Evolutionary conservation across 2,329 filamentous ascomycete genomes (phyloP).

Genomic region (Aspergillus flavus): DNA sequence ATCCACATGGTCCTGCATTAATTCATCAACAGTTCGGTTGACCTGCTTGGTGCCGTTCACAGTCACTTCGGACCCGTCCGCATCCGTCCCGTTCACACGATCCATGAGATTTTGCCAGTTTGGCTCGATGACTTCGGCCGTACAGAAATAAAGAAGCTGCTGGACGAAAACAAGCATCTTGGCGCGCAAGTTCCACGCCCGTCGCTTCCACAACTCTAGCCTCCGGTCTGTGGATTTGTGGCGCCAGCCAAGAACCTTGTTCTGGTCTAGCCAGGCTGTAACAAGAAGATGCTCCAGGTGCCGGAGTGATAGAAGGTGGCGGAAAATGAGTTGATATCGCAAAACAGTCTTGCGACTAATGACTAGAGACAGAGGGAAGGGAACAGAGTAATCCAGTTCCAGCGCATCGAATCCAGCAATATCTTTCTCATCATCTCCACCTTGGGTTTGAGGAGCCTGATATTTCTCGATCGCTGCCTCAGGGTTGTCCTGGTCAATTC

Average conservation of each 20-base stretch:
- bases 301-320: conserved; percentile 85
- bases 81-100: conserved; percentile 66
- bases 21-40: conserved; percentile 87
- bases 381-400: conserved; percentile 90
- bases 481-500: conserved; percentile 80
- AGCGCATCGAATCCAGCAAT: conserved; percentile 89
- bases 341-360: conserved; percentile 97
- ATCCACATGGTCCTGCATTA: conserved; percentile 99
- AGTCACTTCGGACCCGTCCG: conserved; percentile 39
- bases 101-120: conserved; percentile 96
- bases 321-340: conserved; percentile 93
- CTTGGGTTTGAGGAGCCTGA: conserved; percentile 68
- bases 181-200: conserved; percentile 86
- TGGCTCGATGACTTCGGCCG: conserved; percentile 93
- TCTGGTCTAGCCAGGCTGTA: conserved; percentile 87
- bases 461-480: conserved; percentile 68
- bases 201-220: conserved; percentile 89
- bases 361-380: conserved; percentile 92
- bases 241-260: conserved; percentile 77
- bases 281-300: conserved; percentile 87
- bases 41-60: conserved; percentile 49
- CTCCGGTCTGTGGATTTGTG: conserved; percentile 72
- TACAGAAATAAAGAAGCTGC: conserved; percentile 95
- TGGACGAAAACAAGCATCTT: conserved; percentile 98
- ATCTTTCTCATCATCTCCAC: conserved; percentile 74